These are phyloP conservation scores for Erodium moschatum DNA, from an alignment of 441 rosid genomes.

Conservation along the genomic window DNA sequence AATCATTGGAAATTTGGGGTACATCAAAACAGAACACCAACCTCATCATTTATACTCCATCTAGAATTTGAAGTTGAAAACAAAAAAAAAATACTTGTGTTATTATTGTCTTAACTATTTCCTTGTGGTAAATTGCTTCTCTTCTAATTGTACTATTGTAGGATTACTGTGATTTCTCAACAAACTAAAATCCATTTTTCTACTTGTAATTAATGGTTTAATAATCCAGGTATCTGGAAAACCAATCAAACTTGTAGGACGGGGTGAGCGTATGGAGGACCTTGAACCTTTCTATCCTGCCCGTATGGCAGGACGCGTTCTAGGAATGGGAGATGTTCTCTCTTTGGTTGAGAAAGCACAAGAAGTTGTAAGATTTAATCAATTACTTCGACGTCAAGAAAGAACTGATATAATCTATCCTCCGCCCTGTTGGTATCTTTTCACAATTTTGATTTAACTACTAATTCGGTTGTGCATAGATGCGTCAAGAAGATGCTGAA, in stretches of 20 bases:
- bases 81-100: too few species aligned
- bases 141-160: background rate
- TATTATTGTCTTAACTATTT: too few species aligned
- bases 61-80: background rate
- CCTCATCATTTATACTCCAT: slow-evolving; percentile 1
- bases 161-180: background rate
- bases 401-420: background rate
- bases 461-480: slow-evolving; percentile 35
- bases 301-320: slow-evolving; percentile 94
- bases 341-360: slow-evolving; percentile 95
- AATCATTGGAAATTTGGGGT: background rate
- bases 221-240: slow-evolving; percentile 76
- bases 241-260: slow-evolving; percentile 92
- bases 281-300: slow-evolving; percentile 97
- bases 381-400: slow-evolving; percentile 11
- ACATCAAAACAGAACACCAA: background rate
- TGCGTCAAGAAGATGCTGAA: slow-evolving; percentile 96
- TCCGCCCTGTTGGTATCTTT: background rate
- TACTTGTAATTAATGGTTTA: slow-evolving; percentile 11
- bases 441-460: slow-evolving; percentile 1
- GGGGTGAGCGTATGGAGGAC: slow-evolving; percentile 96
- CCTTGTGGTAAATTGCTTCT: background rate
- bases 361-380: slow-evolving; percentile 66
- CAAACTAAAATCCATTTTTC: slow-evolving; percentile 6
- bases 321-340: slow-evolving; percentile 98